Percentiles rank a stretch among this genome's conserved stretches.
phyloP scores from a whole-genome alignment of 208 protist genomes.

The Acanthamoeba royreba region DNA sequence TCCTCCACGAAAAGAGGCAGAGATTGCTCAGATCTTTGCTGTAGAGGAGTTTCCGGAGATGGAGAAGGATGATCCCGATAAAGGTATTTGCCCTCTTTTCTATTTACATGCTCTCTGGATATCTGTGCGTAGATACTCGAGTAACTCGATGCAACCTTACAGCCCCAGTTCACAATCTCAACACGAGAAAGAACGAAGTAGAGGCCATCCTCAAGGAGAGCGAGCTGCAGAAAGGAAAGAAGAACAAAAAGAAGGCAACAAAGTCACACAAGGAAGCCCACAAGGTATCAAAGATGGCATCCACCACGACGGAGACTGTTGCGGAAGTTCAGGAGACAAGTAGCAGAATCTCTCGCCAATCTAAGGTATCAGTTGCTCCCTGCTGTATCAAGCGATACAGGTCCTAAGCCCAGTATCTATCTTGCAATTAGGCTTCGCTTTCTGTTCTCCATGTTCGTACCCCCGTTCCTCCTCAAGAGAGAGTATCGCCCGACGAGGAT shows the following conservation, averaged over 20 bases:
- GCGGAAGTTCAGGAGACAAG: too few relatives aligned
- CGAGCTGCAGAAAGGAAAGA: background rate
- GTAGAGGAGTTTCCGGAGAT: constrained; percentile 37
- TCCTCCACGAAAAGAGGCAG: background rate
- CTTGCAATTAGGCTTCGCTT: too few relatives aligned
- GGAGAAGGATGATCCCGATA: background rate
- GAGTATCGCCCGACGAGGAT: too few relatives aligned
- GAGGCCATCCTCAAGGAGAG: background rate
- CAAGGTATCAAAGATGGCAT: background rate
- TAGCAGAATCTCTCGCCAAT: too few relatives aligned
- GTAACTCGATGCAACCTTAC: background rate
- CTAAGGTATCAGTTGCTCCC: too few relatives aligned
- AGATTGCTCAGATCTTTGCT: background rate
- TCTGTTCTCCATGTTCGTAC: too few relatives aligned
- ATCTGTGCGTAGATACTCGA: background rate
- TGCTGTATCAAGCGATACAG: too few relatives aligned
- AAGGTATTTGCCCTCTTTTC: background rate
- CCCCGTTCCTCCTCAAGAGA: too few relatives aligned
- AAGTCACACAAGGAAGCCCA: background rate
- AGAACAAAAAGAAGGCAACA: background rate
- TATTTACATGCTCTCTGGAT: background rate
- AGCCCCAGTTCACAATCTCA: constrained; percentile 4
- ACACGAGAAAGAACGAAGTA: background rate
- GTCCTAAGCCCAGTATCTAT: too few relatives aligned
- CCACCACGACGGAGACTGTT: too few relatives aligned